Base-by-base conservation (phyloP, 208 protist species). In the Porcisia deanei region DNA sequence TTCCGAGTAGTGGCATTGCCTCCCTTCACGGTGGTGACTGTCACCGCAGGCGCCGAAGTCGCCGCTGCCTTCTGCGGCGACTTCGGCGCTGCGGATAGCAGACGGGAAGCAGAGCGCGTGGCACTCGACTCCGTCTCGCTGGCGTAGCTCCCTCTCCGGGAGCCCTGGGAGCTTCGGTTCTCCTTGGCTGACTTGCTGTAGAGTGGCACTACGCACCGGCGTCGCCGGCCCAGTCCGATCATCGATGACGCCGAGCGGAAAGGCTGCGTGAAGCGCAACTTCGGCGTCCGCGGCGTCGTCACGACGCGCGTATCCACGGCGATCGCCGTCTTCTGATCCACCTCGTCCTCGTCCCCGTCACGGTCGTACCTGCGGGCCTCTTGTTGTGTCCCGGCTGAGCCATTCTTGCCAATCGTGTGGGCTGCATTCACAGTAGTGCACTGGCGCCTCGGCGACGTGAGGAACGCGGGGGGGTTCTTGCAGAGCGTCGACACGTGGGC, bases 181-280 rank as follows among this genome's bases (percentile, higher is more conserved):
- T 18, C n/a, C n/a, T 65, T 64, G 1, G 37, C 5, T 4, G 75
- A 7, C 20, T 43, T 65, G 34, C 43, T 60, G 71, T 47, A 71
- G 57, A 81, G 39, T 14, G 47, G 8, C 9, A 60, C 52, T 14
- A 61, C 54, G 18, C 41, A 41, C 37, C 71, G 70, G 9, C 57
- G 77, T 37, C 22, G 39, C 55, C 63, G 49, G 9, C 63, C 71
- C 14, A 63, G 47, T 7, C 41, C 34, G 22, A n/a, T 37, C 34
- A n/a, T 58, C 66, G 25, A 68, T 69, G 45, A 55, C 73, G 65
- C 65, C 45, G 45, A 10, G 34, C 73, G 73, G 9, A 73, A 73
- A n/a, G 69, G 52, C 41, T 64, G 60, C 3, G 61, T 65, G 66
- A 83, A 73, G 68, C 73, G 69, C 53, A 71, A 30, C 20, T 60